These are phyloP conservation scores for Kwoniella shandongensis DNA, from an alignment of 768 basidiomycete genomes.

Conservation along the genomic window DNA sequence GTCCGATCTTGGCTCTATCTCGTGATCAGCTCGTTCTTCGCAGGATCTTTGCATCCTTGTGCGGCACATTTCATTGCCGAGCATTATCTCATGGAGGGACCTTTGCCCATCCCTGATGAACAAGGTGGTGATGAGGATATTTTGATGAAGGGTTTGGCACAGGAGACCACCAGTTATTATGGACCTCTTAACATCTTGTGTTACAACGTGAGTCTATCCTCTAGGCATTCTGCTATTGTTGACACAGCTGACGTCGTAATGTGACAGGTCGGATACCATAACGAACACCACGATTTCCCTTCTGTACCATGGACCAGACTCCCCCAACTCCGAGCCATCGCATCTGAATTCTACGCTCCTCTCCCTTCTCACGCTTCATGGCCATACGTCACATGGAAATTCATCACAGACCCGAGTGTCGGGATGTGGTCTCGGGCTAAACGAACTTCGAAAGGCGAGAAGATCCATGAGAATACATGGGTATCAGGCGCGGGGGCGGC, in stretches of 20 bases:
- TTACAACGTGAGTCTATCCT: conserved; percentile 88
- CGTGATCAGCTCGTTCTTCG: conserved; percentile 87
- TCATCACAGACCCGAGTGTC: conserved; percentile 84
- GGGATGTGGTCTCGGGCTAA: conserved; percentile 88
- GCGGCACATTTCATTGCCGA: conserved; percentile 98
- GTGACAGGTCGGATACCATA: conserved; percentile 89
- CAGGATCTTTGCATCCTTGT: conserved; percentile 90
- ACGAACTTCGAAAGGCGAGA: conserved; percentile 54
- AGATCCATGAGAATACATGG: conserved; percentile 51
- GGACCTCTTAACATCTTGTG: conserved; percentile 84
- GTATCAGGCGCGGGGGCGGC: too few species aligned
- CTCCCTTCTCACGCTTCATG: conserved; percentile 86
- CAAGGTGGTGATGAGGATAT: conserved; percentile 10
- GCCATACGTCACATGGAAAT: conserved; percentile 92
- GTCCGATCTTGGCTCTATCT: conserved; percentile 71
- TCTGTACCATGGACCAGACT: conserved; percentile 93
- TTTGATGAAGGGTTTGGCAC: conserved; percentile 59
- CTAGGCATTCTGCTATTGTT: too few species aligned
- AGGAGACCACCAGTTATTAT: conserved; percentile 98
- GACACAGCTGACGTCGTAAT: neutral
- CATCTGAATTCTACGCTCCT: conserved; percentile 86
- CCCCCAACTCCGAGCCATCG: conserved; percentile 74
- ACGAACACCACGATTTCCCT: conserved; percentile 99
- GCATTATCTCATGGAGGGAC: conserved; percentile 67
- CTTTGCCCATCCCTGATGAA: conserved; percentile 18